Percentiles rank a stretch among this genome's conserved stretches.
These are phyloP conservation scores for Magnusiomyces tetraspermus DNA, from an alignment of 1,139 yeast genomes.

Conservation along the genomic window DNA sequence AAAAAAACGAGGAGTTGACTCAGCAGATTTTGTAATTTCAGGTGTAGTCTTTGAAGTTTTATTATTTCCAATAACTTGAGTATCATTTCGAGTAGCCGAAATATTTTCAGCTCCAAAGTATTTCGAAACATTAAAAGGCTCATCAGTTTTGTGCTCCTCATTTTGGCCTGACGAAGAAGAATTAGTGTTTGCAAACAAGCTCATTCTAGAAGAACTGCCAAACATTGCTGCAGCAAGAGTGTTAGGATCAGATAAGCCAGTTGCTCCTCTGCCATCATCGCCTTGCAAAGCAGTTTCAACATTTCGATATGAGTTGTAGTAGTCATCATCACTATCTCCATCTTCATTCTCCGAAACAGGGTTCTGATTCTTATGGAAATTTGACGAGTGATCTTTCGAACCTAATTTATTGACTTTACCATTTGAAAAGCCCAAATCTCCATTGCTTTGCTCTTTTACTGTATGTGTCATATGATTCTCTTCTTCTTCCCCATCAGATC, in stretches of 20 bases:
- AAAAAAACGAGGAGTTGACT: too few relatives aligned
- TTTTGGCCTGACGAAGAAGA: too few relatives aligned
- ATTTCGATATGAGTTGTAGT: not conserved
- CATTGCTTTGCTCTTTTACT: not conserved
- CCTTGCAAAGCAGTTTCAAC: constrained; percentile 3
- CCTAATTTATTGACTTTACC: not conserved
- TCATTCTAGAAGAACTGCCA: not conserved
- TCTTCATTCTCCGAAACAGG: not conserved
- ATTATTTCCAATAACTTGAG: too few relatives aligned
- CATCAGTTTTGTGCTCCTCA: too few relatives aligned
- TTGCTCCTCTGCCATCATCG: not conserved
- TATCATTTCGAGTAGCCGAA: too few relatives aligned
- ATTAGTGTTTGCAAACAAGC: too few relatives aligned
- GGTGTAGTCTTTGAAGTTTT: too few relatives aligned
- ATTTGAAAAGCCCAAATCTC: not conserved
- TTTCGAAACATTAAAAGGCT: too few relatives aligned
- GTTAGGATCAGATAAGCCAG: not conserved
- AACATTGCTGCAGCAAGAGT: not conserved
- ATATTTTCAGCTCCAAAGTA: too few relatives aligned
- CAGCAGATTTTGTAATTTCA: too few relatives aligned
- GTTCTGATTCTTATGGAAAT: too few relatives aligned
- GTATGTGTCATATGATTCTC: not conserved
- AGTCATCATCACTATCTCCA: constrained; percentile 2
- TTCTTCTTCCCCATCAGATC: not conserved
- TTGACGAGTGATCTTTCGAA: not conserved